These are phyloP conservation scores for Emydomyces testavorans DNA, from an alignment of 2,329 filamentous ascomycete species.

Conservation along the genomic window DNA sequence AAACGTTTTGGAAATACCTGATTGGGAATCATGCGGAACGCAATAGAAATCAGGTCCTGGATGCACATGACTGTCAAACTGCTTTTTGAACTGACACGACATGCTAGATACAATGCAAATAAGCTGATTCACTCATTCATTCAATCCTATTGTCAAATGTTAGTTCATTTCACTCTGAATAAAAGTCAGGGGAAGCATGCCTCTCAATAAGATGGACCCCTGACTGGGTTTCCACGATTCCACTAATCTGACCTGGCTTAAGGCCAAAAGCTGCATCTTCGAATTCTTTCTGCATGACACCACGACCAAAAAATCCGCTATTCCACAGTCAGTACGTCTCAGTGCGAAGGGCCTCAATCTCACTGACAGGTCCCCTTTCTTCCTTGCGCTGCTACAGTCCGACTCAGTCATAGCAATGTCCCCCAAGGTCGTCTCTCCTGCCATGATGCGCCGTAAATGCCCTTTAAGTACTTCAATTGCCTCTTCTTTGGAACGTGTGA, in stretches of 20 bases:
- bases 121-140: conserved; percentile 5
- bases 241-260: conserved; percentile 73
- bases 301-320: conserved; percentile 79
- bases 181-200: conserved; percentile 39
- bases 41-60: neutral
- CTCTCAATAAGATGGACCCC: conserved; percentile 93
- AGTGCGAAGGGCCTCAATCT: neutral
- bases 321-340: conserved; percentile 2
- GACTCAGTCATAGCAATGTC: conserved; percentile 81
- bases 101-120: conserved; percentile 3
- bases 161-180: neutral
- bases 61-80: neutral
- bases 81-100: conserved; percentile 1
- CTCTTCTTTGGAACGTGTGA: conserved; percentile 80
- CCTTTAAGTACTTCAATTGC: conserved; percentile 63
- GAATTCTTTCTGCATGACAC: conserved; percentile 98
- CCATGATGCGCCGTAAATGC: conserved; percentile 65
- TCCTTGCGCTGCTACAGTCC: conserved; percentile 90
- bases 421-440: conserved; percentile 57
- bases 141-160: conserved; percentile 7
- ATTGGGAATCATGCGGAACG: neutral
- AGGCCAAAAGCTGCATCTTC: conserved; percentile 92
- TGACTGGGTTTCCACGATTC: conserved; percentile 80
- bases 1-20: neutral
- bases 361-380: conserved; percentile 72